phyloP scores from a whole-genome alignment of 2,329 filamentous ascomycete genomes.

The Colletotrichum gigasporum region DNA sequence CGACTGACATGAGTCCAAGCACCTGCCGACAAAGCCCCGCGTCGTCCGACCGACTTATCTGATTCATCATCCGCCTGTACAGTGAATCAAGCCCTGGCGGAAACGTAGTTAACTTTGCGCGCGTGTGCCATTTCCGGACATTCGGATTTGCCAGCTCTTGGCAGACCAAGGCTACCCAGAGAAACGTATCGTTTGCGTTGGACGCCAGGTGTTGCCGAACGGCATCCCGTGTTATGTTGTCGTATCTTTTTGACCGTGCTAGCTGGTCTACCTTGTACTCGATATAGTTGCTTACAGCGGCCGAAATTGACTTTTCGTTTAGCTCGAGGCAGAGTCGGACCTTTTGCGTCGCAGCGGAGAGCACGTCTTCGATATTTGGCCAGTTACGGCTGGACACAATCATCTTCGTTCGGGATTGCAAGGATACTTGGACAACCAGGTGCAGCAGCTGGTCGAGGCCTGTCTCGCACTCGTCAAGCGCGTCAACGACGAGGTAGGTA shows the following conservation, averaged over 20 bases:
- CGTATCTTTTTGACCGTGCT: constrained; percentile 7
- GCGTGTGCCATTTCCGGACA: constrained; percentile 12
- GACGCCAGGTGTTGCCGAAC: constrained; percentile 33
- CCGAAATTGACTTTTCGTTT: constrained; percentile 43
- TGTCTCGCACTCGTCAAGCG: background rate
- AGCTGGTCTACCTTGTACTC: constrained; percentile 41
- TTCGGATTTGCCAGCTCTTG: constrained; percentile 21
- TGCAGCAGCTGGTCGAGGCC: constrained; percentile 41
- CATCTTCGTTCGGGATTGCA: constrained; percentile 48
- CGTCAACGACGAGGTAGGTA: constrained; percentile 47
- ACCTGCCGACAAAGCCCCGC: constrained; percentile 43
- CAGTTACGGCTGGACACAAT: constrained; percentile 55
- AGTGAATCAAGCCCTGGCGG: constrained; percentile 46
- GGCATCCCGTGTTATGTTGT: background rate
- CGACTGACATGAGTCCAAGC: constrained; percentile 40
- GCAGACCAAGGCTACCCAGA: constrained; percentile 45
- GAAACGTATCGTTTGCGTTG: constrained; percentile 50
- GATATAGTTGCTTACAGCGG: constrained; percentile 47
- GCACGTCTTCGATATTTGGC: constrained; percentile 43
- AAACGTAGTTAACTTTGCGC: constrained; percentile 32
- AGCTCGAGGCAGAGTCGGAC: constrained; percentile 45
- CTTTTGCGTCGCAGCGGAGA: constrained; percentile 36
- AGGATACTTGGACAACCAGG: constrained; percentile 36
- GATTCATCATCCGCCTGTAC: constrained; percentile 49
- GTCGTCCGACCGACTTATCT: constrained; percentile 41